Base-by-base conservation (phyloP, 495 filamentous ascomycete species). In the Chaetomidium leptoderma region DNA sequence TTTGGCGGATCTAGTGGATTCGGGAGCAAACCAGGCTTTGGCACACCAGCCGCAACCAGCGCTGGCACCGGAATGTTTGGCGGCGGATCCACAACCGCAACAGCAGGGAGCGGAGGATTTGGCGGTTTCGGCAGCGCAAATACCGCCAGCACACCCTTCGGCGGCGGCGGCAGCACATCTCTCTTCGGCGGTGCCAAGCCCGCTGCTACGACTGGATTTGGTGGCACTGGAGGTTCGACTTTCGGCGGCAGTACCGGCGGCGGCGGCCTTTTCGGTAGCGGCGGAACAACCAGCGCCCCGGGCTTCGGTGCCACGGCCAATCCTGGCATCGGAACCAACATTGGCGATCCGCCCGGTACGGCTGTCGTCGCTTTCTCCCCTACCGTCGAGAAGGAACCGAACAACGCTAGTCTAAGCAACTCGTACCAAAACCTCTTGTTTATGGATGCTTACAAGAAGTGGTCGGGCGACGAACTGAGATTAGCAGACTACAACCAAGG, bases 401-500 rank as follows among this genome's bases (percentile, higher is more conserved):
- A 74, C 49, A 74, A 74, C 6, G 81, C 63, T 0, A 35, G 67
- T 32, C 75, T 78, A 42, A 86, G 77, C 51, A 89, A 87, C 66
- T 80, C 87, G 24, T 98, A 85, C 67, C 92, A 97, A 69, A 96
- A 86, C 63, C 87, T 98, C 59, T 82, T 83, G 14, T 95, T 96
- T 63, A 86, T 88, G 79, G 85, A 84, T 45, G 83, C 90, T 0
- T 97, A 96, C 73, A 83, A 82, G 68, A 91, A 91, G 59, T 96
- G 83, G 72, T 96, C 90, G 5, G 83, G 89, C 35, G 93, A 98
- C 69, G 93, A 98, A 71, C 72, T 98, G 44, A 83, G 93, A 66
- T 70, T 95, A 54, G 89, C 82, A 33, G 93, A 98, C 73, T 98
- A 97, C 72, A 82, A 84, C 53, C 85, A 89, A 76, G 93, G 93